Evolutionary conservation across 176 grass and related monocot species (phyloP), one percentile per base, ranked within the genome.

Genomic region (Triticum urartu): DNA sequence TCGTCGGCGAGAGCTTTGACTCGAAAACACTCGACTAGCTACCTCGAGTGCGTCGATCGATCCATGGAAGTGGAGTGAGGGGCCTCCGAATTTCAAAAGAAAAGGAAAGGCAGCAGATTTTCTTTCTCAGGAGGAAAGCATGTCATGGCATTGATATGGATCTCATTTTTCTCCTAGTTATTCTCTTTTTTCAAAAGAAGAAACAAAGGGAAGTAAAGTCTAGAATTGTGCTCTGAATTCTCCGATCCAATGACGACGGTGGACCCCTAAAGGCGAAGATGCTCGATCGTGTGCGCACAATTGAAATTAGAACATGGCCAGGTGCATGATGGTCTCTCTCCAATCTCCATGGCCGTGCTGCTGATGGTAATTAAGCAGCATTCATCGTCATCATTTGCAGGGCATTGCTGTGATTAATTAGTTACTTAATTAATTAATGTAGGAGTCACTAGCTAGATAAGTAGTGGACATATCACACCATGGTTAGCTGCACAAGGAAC

Each of bases 21-120:
- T 64, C 81, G 52, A 82, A 77, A 90, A 83, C 87, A 83, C 87
- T 63, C 71, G 66, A 68, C 33, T 68, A 34, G n/a, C 86, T 26
- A 61, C 47, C 72, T 83, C 72, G 47, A 82, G 62, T 77, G 70
- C 70, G 14, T 15, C 5, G 5, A 22, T 17, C 12, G 11, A 24
- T 18, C 13, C 12, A 24, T 72, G 69, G 62, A 47, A 69, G 52
- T 68, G 43, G 68, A 81, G 15, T 9, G 24, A 81, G 77, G 79
- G 79, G 1, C 79, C 88, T 82, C 70, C 78, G 65, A 71, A 70
- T 90, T 68, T 4, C 63, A 54, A 64, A 86, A 54, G 78, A 24
- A 70, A 86, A 72, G 28, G 14, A 24, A 70, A 89, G 24, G 36
- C 35, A 28, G 15, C 26, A 59, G 20, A 64, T 48, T 88, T 89